phyloP scores from a whole-genome alignment of 1,284 basidiomycete species.

The Puccinia triticina region DNA sequence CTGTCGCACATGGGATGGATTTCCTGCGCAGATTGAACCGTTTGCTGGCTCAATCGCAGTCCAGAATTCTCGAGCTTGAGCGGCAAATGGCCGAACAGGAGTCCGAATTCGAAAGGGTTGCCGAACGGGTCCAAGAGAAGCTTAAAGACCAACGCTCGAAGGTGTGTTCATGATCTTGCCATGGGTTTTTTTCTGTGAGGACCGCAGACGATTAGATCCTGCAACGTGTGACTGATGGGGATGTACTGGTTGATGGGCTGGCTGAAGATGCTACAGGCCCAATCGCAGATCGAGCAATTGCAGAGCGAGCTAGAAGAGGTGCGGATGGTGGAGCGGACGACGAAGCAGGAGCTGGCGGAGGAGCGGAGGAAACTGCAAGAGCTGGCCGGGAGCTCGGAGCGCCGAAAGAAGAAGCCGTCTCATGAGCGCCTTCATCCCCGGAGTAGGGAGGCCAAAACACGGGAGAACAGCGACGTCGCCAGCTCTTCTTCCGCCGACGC shows the following conservation, averaged over 20 bases:
- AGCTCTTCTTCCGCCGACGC: slow-evolving; percentile 20
- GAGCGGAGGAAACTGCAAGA: slow-evolving; percentile 4
- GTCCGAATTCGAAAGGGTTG: slow-evolving; percentile 46
- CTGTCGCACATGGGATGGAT: neutral
- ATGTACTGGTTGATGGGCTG: neutral
- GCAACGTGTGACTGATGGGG: neutral
- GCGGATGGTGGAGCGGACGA: neutral
- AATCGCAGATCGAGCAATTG: slow-evolving; percentile 30
- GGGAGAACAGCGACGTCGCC: neutral
- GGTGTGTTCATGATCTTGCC: slow-evolving; percentile 1
- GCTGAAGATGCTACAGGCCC: slow-evolving; percentile 29
- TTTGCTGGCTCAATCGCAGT: slow-evolving; percentile 26
- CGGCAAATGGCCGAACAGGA: slow-evolving; percentile 41
- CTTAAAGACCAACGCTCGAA: slow-evolving; percentile 39
- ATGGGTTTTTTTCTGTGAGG: neutral
- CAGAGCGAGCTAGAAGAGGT: slow-evolving; percentile 20
- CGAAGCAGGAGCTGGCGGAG: neutral
- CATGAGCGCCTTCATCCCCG: neutral
- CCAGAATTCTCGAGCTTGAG: slow-evolving; percentile 29
- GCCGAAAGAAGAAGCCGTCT: slow-evolving; percentile 5
- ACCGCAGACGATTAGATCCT: too few relatives aligned
- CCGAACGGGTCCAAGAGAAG: slow-evolving; percentile 47
- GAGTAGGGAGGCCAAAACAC: neutral
- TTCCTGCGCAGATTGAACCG: slow-evolving; percentile 34
- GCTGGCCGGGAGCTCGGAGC: neutral